A percentile compares a stretch with the other conserved stretches of the same genome.
Conservation (phyloP, 2,329 filamentous ascomycete species). For the Fusarium hostae region DNA sequence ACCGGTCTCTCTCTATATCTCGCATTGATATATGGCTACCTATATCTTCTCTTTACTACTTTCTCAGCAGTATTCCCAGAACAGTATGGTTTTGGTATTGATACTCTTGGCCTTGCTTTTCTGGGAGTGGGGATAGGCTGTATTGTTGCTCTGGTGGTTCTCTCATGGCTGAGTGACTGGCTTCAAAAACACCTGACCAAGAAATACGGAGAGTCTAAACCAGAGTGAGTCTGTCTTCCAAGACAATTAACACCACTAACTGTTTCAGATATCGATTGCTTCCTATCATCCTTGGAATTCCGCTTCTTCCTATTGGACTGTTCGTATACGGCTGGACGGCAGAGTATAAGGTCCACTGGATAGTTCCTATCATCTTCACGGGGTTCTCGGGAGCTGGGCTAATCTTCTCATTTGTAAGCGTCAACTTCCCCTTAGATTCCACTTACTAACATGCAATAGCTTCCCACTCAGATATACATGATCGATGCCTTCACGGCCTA, state of each 20-base stretch:
- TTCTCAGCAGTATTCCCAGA: conserved; percentile 4
- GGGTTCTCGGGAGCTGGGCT: conserved; percentile 9
- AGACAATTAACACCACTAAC: background rate
- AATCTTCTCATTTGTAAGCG: conserved; percentile 19
- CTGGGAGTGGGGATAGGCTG: conserved; percentile 4
- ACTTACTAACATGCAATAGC: background rate
- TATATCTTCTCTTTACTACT: conserved; percentile 16
- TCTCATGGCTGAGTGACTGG: conserved; percentile 19
- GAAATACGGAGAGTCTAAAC: background rate
- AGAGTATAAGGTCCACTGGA: conserved; percentile 16
- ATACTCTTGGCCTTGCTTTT: background rate
- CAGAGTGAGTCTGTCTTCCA: background rate
- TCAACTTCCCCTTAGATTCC: rapidly evolving
- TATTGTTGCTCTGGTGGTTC: background rate
- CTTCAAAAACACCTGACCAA: background rate
- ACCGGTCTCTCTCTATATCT: conserved; percentile 14
- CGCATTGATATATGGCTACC: conserved; percentile 12
- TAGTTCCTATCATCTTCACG: conserved; percentile 20
- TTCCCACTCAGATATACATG: conserved; percentile 21
- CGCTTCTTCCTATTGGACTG: background rate
- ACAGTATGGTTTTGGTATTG: background rate
- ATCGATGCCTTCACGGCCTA: conserved; percentile 13
- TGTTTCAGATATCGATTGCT: background rate
- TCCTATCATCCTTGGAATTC: conserved; percentile 4
- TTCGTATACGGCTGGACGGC: conserved; percentile 17